phyloP scores from a whole-genome alignment of 2,329 filamentous ascomycete species.

The Apiospora pterosperma region DNA sequence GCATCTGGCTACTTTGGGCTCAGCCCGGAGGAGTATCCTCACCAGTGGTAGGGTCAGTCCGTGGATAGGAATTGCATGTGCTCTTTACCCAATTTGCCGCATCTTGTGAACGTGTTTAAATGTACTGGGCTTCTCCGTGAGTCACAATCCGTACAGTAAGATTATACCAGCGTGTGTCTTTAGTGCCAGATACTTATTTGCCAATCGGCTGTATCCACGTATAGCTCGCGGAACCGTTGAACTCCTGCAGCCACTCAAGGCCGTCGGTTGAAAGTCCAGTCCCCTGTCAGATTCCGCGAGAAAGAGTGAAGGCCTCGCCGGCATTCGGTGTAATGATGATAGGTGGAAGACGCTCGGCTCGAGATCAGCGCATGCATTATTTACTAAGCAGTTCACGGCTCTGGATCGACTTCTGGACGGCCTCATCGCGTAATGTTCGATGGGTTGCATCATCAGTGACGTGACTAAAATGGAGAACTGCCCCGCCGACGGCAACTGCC shows the following conservation, averaged over 20 bases:
- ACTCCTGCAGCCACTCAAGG: conserved; percentile 32
- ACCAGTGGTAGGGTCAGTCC: conserved; percentile 3
- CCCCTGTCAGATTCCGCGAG: conserved; percentile 15
- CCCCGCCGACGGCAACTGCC: background rate
- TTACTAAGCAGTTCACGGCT: background rate
- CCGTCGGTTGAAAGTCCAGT: conserved; percentile 23
- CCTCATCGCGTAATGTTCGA: background rate
- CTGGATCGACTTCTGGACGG: background rate
- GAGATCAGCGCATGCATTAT: background rate
- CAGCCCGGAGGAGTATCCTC: conserved; percentile 7
- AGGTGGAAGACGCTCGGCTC: too few relatives aligned
- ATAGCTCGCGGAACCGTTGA: conserved; percentile 30
- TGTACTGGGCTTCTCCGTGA: too few relatives aligned
- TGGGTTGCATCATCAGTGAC: background rate
- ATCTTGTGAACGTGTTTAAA: too few relatives aligned
- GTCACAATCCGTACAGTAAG: too few relatives aligned
- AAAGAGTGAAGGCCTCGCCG: too few relatives aligned
- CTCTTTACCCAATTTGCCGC: background rate
- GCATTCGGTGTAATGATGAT: too few relatives aligned
- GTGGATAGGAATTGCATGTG: too few relatives aligned
- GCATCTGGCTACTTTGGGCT: conserved; percentile 8
- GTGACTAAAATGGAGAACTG: background rate
- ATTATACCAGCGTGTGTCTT: too few relatives aligned
- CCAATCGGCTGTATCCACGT: conserved; percentile 39
- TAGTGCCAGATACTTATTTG: too few relatives aligned